Evolutionary conservation across 139 green algal genomes (phyloP).

Genomic region (Volvox reticuliferus): DNA sequence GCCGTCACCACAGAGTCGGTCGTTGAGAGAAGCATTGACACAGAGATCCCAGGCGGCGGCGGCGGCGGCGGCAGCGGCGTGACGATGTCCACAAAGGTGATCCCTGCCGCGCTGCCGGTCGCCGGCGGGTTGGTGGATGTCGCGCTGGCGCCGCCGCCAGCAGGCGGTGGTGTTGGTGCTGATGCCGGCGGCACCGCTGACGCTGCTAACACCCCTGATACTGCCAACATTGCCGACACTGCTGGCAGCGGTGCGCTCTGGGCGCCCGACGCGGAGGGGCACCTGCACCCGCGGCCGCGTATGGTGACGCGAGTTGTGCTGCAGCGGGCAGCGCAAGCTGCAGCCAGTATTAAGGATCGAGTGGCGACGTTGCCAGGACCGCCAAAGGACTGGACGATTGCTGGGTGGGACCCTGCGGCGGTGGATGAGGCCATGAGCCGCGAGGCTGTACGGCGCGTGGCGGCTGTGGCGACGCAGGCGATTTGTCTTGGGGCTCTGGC

Average conservation of each 20-base stretch:
- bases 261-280: constrained; percentile 15
- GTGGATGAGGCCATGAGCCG: neutral
- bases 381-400: neutral
- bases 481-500: constrained; percentile 26
- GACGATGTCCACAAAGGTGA: neutral
- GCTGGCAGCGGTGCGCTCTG: neutral
- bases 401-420: neutral
- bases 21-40: neutral
- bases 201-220: neutral
- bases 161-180: too few relatives aligned
- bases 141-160: neutral
- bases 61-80: neutral
- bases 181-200: neutral
- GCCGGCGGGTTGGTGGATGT: constrained; percentile 13
- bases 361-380: neutral
- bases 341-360: neutral
- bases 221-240: neutral
- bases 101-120: constrained; percentile 10
- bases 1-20: neutral
- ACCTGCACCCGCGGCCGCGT: neutral
- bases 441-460: constrained; percentile 1
- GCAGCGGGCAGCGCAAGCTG: neutral
- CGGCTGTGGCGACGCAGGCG: constrained; percentile 38
- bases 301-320: neutral
- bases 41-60: neutral